A percentile compares a stretch with the other conserved stretches of the same genome.
Conservation (phyloP, 495 filamentous ascomycete genomes). For the Penicillium riverlandense region DNA sequence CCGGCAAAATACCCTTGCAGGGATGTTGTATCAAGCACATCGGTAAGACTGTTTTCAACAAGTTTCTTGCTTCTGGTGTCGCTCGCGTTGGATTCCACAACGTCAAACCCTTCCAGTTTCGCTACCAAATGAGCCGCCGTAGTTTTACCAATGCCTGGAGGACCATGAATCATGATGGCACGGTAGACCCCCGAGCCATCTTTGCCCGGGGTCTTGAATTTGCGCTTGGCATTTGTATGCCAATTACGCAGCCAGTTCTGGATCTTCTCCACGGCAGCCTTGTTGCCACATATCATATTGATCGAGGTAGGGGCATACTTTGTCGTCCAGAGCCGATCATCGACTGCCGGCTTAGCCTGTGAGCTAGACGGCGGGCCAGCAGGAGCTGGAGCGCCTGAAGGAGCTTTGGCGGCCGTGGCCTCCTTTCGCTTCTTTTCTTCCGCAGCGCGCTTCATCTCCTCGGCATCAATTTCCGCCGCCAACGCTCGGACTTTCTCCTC, state of each 20-base stretch:
- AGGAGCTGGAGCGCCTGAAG: conserved; percentile 1
- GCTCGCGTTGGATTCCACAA: conserved; percentile 92
- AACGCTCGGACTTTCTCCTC: conserved; percentile 68
- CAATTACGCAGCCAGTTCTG: conserved; percentile 82
- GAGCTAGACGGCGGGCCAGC: conserved; percentile 14
- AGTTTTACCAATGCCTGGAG: conserved; percentile 96
- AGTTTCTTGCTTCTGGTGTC: conserved; percentile 97
- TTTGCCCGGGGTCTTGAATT: conserved; percentile 71
- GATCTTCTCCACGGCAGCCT: conserved; percentile 79
- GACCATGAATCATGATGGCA: conserved; percentile 87
- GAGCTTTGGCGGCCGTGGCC: conserved; percentile 24
- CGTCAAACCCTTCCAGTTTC: conserved; percentile 85
- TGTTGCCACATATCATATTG: conserved; percentile 93
- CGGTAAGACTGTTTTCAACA: conserved; percentile 77
- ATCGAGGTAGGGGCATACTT: conserved; percentile 86
- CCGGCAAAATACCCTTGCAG: conserved; percentile 88
- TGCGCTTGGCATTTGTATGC: conserved; percentile 60
- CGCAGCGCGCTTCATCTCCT: conserved; percentile 30
- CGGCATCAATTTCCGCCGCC: conserved; percentile 73
- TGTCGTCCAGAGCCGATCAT: conserved; percentile 81
- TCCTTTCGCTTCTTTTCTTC: conserved; percentile 45
- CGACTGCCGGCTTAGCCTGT: conserved; percentile 25
- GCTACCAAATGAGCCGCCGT: conserved; percentile 94
- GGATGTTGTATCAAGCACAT: conserved; percentile 89
- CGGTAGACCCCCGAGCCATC: conserved; percentile 75